Base-by-base conservation (phyloP, 495 filamentous ascomycete species). In the Annulohypoxylon stygium region DNA sequence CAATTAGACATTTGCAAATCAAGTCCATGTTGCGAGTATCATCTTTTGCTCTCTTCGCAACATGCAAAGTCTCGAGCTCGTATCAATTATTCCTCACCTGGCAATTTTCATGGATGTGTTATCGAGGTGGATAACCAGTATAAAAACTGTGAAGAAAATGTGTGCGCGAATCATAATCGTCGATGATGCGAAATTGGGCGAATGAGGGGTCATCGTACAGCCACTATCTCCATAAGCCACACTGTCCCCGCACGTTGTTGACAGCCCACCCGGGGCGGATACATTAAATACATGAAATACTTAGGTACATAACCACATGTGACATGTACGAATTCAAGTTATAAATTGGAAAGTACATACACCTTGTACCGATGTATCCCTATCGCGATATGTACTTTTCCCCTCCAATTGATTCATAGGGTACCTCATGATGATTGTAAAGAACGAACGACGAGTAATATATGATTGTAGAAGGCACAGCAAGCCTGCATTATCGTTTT, bases 371-470 rank as follows among this genome's bases (percentile, higher is more conserved):
- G 20, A 30, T 8, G 48, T 55, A 37, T 30, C n/a, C n/a, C 53
- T 54, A 61, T 61, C 55, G 16, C 47, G 55, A 66, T 54, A 48
- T 54, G 39, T 54, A 14, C 34, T 25, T 16, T 30, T 34, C 65
- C 65, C 55, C 64, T 43, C 65, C n/a, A 61, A 37, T 33, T 37
- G 39, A 70, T 55, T 54, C 59, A 58, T 62, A 37, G 39, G 62
- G 55, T 51, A 65, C 62, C 51, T 65, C 62, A 57, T 51, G 53
- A 41, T 59, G 25, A 58, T 65, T 51, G 60, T 50, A 51, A 60
- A 60, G 37, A 60, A 37, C 36, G 57, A 60, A 43, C 25, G 37
- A 60, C 37, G 18, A 60, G 26, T 60, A 30, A 57, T 20, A 16
- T 51, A 36, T 63, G 39, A 48, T 34, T 48, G 26, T 55, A 39